A percentile compares a stretch with the other conserved stretches of the same genome.
phyloP scores from a whole-genome alignment of 495 filamentous ascomycete genomes.

The Aspergillus cavernicola region DNA sequence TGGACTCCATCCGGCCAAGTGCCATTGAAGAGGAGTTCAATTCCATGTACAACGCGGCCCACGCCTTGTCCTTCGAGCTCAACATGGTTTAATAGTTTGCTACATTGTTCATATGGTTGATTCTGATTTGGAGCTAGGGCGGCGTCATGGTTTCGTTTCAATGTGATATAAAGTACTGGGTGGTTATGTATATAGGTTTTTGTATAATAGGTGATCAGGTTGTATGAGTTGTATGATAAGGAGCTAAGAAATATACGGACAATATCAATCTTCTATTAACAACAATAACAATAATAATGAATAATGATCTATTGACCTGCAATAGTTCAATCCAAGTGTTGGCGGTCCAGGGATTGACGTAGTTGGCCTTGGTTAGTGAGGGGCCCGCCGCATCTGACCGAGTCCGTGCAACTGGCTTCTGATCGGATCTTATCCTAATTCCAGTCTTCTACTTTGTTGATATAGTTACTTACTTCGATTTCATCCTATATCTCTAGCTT shows the following conservation, averaged over 20 bases:
- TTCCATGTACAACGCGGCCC: conserved; percentile 36
- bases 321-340: too few species aligned
- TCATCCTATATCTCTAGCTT: not conserved
- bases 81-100: conserved; percentile 8
- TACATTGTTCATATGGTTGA: not conserved
- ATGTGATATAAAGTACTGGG: too few species aligned
- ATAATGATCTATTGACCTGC: too few species aligned
- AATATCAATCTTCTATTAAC: too few species aligned
- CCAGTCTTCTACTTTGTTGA: not conserved
- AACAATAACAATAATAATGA: too few species aligned
- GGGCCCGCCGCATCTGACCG: conserved; percentile 23
- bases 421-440: conserved; percentile 1
- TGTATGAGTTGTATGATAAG: not conserved
- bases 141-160: too few species aligned
- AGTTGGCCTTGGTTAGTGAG: conserved; percentile 17
- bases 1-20: too few species aligned
- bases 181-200: not conserved
- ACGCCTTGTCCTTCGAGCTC: conserved; percentile 35
- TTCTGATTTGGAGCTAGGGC: not conserved
- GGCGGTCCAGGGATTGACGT: conserved; percentile 19
- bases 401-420: conserved; percentile 15
- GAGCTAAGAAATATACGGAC: not conserved
- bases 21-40: conserved; percentile 29
- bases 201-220: too few species aligned
- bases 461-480: not conserved